Conservation (phyloP, 139 green algal genomes). For the Tetradesmus lagerheimii region DNA sequence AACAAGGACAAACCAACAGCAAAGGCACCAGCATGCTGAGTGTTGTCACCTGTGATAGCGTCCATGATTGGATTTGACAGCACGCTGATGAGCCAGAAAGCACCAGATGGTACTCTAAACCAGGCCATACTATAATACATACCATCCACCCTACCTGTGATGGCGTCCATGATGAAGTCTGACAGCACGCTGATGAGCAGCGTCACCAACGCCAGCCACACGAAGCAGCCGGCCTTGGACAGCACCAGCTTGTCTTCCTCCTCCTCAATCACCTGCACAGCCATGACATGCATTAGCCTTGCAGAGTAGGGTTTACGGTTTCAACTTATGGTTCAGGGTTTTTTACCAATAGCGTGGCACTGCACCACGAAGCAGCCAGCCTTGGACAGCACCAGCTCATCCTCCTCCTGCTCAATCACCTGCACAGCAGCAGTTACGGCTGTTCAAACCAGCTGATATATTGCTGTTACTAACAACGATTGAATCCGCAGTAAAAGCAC, state of each 20-base stretch:
- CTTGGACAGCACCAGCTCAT: background rate
- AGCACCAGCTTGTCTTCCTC: constrained; percentile 61
- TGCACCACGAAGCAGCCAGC: too few relatives aligned
- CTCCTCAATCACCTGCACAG: constrained; percentile 42
- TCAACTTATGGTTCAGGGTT: too few relatives aligned
- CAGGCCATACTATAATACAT: background rate
- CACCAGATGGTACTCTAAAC: constrained; percentile 42
- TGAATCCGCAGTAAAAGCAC: too few relatives aligned
- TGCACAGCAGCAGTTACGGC: background rate
- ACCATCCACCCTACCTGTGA: constrained; percentile 43
- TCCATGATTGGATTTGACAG: constrained; percentile 41
- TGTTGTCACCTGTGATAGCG: too few relatives aligned
- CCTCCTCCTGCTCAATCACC: background rate
- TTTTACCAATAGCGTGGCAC: too few relatives aligned
- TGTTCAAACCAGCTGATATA: too few relatives aligned
- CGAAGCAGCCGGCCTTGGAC: constrained; percentile 63
- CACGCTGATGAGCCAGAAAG: constrained; percentile 68
- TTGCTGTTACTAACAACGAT: too few relatives aligned
- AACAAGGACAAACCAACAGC: too few relatives aligned
- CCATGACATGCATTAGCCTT: background rate
- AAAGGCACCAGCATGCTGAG: too few relatives aligned
- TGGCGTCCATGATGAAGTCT: constrained; percentile 76
- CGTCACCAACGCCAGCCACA: constrained; percentile 82
- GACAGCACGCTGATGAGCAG: constrained; percentile 81
- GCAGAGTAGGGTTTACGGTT: too few relatives aligned